Conservation (phyloP, 2,329 filamentous ascomycete genomes). For the Aureobasidium vineae region DNA sequence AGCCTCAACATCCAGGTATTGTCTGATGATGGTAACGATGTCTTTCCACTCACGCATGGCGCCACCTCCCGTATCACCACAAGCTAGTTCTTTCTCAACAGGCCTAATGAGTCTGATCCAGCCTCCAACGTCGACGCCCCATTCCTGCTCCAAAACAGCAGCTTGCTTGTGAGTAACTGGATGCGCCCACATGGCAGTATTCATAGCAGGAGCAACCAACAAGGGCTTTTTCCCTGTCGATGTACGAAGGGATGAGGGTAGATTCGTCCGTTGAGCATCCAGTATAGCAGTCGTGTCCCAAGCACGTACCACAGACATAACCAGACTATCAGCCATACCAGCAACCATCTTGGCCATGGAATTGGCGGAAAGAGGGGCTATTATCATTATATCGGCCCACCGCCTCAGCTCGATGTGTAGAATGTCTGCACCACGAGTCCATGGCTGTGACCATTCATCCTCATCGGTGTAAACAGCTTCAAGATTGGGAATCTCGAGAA, state of each 20-base stretch:
- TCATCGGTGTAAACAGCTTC: constrained; percentile 78
- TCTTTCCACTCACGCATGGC: constrained; percentile 80
- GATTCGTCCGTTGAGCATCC: constrained; percentile 43
- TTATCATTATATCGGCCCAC: constrained; percentile 76
- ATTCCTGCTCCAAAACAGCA: constrained; percentile 67
- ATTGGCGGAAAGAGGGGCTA: constrained; percentile 82
- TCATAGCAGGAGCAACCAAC: constrained; percentile 79
- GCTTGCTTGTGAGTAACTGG: constrained; percentile 76
- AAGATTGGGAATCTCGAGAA: constrained; percentile 65
- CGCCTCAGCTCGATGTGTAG: constrained; percentile 85
- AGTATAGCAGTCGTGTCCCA: constrained; percentile 76
- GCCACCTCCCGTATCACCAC: constrained; percentile 77
- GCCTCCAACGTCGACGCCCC: constrained; percentile 55
- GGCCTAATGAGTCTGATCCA: constrained; percentile 72
- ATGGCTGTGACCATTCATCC: constrained; percentile 81
- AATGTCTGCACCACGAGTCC: constrained; percentile 75
- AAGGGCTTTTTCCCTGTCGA: constrained; percentile 60
- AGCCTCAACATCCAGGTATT: constrained; percentile 34
- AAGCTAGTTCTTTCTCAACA: constrained; percentile 74
- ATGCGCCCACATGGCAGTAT: constrained; percentile 86
- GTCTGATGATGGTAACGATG: constrained; percentile 66
- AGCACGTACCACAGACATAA: constrained; percentile 72
- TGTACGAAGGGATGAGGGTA: constrained; percentile 28
- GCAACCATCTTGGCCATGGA: constrained; percentile 77
- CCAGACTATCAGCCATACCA: constrained; percentile 74